Evolutionary conservation across 2,329 filamentous ascomycete genomes (phyloP), one percentile per base, ranked within the genome.

Genomic region (Verticillium nubilum): DNA sequence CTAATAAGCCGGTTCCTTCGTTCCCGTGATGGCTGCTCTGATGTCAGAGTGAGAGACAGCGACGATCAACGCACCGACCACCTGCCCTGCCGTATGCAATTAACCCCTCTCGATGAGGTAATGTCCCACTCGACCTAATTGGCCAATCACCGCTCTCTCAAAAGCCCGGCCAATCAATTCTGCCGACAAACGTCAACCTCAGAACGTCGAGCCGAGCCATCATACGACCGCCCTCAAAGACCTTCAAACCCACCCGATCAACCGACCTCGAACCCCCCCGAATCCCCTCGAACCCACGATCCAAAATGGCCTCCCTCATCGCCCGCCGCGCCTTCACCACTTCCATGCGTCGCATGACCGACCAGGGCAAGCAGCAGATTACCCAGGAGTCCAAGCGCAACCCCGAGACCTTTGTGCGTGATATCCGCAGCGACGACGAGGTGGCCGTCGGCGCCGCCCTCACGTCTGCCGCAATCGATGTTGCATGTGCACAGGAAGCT

Each of bases 321-420:
- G 76, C 83, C 66, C 82, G 82, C 67, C 78, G 84, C 64, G 77
- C 83, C 62, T 81, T 86, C 68, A 76, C 79, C 68, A 84, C 82
- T 69, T 76, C 79, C 60, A 70, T 74, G 64, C 83, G 83, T 68
- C 82, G 82, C 61, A 67, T 85, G 65, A 59, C 65, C 58, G 72
- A 78, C 61, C 67, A 74, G 56, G 70, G 72, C 67, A 75, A 80
- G 70, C 67, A 75, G 63, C 74, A 74, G 68, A 81, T 86, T 65
- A 81, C 83, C 77, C 74, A 79, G 71, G 82, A 85, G 75, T 77
- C 78, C 70, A 85, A 83, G 80, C 80, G 78, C 72, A 78, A 78
- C 73, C 76, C 76, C 69, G 76, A 78, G 73, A 66, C 72, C 65
- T 67, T 60, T 58, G 65, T 78, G 72, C 74, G 76, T 77, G 69